Evolutionary conservation across 106 monocot species (phyloP), one percentile per base, ranked within the genome.

Genomic region (Ottelia alismoides): DNA sequence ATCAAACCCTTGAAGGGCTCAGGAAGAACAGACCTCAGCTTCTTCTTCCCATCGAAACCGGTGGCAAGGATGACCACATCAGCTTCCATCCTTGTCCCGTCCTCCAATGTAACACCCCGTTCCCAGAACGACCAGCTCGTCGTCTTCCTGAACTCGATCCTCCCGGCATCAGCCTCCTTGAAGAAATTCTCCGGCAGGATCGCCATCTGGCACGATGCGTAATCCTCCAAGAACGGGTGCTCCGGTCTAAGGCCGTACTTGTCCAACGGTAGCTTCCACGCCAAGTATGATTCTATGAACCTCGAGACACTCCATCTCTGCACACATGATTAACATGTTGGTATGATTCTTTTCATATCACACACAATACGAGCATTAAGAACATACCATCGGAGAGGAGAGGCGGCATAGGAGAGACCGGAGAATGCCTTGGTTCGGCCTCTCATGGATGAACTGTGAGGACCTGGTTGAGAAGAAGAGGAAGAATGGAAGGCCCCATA

Each of bases 1-100:
- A 88, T 31, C 23, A 88, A 30, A 0, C 73, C 81, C 3, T 35
- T 21, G 66, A 70, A 93, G 11, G 83, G 93, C 22, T 78, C 65
- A 2, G 84, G 80, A 20, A 93, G 50, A 22, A 88, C 78, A 1
- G 74, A 64, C 20, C 44, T 61, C 25, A 93, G 75, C 75, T 93
- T 93, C 55, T 81, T 70, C 73, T 88, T 88, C 22, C 93, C 88
- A 25, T 88, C 81, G 55, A 71, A 94, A 31, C 93, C 94, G 24
- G 93, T 94, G n/a, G 88, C 88, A 19, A 81, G 66, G 56, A 94
- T 76, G 17, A 94, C 84, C 2, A 88, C 47, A 45, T 94, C 94
- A 0, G 94, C 88, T 35, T 94, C 88, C 28, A 88, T 2, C n/a
- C 62, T 65, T 12, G 72, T 70, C 49, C 55, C 58, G 63, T 88